Evolutionary conservation across 192 early-diverging fungal genomes (phyloP).

Genomic region (Coemansia sp.): DNA sequence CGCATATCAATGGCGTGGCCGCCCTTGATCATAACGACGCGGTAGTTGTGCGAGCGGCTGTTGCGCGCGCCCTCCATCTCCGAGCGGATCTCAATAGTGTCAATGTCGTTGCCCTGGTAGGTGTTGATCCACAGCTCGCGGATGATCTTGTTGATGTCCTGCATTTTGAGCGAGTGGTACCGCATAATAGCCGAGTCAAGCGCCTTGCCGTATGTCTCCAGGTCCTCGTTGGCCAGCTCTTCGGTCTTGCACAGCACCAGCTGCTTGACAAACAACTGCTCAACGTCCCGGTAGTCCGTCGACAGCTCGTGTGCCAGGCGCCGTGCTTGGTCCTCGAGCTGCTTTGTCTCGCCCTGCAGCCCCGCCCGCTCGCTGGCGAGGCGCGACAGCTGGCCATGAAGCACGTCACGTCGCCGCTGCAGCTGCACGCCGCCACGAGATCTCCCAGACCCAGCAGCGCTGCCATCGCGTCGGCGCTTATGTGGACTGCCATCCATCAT

Average conservation of each 20-base stretch:
- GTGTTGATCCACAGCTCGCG: slow-evolving; percentile 95
- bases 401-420: slow-evolving; percentile 34
- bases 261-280: slow-evolving; percentile 64
- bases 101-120: slow-evolving; percentile 95
- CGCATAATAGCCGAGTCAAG: slow-evolving; percentile 84
- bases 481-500: slow-evolving; percentile 7
- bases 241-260: slow-evolving; percentile 72
- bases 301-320: slow-evolving; percentile 61
- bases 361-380: slow-evolving; percentile 47
- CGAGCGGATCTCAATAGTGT: slow-evolving; percentile 92
- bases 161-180: slow-evolving; percentile 93
- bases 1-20: slow-evolving; percentile 87
- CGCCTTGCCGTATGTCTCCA: slow-evolving; percentile 83
- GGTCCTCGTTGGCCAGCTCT: slow-evolving; percentile 75
- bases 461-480: slow-evolving; percentile 25
- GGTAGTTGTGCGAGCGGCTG: slow-evolving; percentile 84
- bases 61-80: slow-evolving; percentile 71
- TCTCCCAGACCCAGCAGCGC: slow-evolving; percentile 6
- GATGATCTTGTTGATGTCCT: slow-evolving; percentile 95
- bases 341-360: slow-evolving; percentile 76
- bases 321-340: slow-evolving; percentile 72
- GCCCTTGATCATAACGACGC: slow-evolving; percentile 91
- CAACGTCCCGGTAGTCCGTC: slow-evolving; percentile 75
- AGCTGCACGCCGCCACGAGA: slow-evolving; percentile 29
- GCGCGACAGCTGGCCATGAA: slow-evolving; percentile 36